Conservation (phyloP, 352 stramenopile species). For the Phytophthora pisi region DNA sequence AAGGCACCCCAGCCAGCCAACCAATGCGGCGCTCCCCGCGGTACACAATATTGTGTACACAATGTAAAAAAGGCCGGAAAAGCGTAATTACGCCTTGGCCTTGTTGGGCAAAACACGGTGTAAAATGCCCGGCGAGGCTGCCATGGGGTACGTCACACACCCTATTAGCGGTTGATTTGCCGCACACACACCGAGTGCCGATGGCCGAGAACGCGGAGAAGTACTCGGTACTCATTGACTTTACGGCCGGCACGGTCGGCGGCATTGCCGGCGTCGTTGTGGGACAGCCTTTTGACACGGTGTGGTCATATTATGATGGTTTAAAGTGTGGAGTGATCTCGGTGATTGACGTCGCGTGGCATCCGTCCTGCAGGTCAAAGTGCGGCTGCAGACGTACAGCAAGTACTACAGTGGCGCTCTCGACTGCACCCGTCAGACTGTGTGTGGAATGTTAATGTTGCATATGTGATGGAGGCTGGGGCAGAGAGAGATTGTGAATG, state of each 20-base stretch:
- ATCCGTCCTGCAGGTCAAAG: conserved; percentile 53
- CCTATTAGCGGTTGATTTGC: conserved; percentile 15
- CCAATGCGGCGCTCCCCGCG: conserved; percentile 16
- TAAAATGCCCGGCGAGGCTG: conserved; percentile 2
- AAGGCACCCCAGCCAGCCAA: conserved; percentile 33
- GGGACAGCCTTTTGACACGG: conserved; percentile 67
- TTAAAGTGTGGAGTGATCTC: neutral
- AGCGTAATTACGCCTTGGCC: conserved; percentile 22
- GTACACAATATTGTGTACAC: conserved; percentile 28
- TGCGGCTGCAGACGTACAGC: conserved; percentile 62
- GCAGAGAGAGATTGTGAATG: conserved; percentile 1
- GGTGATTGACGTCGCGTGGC: conserved; percentile 12
- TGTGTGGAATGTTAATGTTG: conserved; percentile 14
- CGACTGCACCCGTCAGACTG: conserved; percentile 53
- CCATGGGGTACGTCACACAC: conserved; percentile 5
- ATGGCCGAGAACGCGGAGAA: conserved; percentile 39
- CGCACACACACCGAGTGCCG: neutral
- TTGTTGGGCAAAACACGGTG: neutral
- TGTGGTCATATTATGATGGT: conserved; percentile 9
- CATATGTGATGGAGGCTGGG: neutral
- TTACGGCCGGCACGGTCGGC: conserved; percentile 55
- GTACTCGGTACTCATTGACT: conserved; percentile 50
- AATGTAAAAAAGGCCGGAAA: conserved; percentile 12
- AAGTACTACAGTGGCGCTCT: conserved; percentile 59
- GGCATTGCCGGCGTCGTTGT: conserved; percentile 60